Percentiles rank a stretch among this genome's conserved stretches.
phyloP scores from a whole-genome alignment of 2,329 filamentous ascomycete genomes.

The Claviceps sp. region DNA sequence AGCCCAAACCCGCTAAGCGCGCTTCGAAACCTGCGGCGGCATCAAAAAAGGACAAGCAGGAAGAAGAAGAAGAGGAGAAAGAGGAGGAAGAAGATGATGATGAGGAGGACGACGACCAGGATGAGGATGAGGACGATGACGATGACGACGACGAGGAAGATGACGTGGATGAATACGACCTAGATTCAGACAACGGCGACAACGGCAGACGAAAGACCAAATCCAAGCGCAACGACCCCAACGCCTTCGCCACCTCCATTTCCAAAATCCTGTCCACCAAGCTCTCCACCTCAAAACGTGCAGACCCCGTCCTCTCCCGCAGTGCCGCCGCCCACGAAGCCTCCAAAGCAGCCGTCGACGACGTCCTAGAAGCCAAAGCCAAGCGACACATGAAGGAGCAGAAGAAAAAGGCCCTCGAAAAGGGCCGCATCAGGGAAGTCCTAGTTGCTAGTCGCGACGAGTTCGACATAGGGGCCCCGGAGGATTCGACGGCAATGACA shows the following conservation, averaged over 20 bases:
- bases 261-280: conserved; percentile 88
- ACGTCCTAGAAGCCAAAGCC: conserved; percentile 70
- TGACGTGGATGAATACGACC: conserved; percentile 21
- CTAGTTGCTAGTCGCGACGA: conserved; percentile 49
- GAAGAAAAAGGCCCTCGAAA: conserved; percentile 66
- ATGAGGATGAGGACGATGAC: conserved; percentile 23
- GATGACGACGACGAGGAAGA: conserved; percentile 22
- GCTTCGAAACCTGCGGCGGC: neutral
- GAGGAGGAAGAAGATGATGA: conserved; percentile 18
- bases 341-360: conserved; percentile 58
- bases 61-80: conserved; percentile 14
- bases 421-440: conserved; percentile 79
- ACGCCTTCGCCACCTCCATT: conserved; percentile 83
- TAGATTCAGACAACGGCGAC: conserved; percentile 9
- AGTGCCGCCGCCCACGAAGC: conserved; percentile 62
- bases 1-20: conserved; percentile 11
- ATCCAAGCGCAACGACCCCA: conserved; percentile 83
- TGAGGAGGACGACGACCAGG: conserved; percentile 22
- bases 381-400: conserved; percentile 66
- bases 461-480: conserved; percentile 27
- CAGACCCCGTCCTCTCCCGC: conserved; percentile 83
- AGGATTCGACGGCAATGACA: conserved; percentile 10
- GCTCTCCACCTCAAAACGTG: conserved; percentile 64
- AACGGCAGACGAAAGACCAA: conserved; percentile 26
- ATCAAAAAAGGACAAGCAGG: conserved; percentile 14